Conservation (phyloP, 139 green algal species). For the Dunaliella primolecta region DNA sequence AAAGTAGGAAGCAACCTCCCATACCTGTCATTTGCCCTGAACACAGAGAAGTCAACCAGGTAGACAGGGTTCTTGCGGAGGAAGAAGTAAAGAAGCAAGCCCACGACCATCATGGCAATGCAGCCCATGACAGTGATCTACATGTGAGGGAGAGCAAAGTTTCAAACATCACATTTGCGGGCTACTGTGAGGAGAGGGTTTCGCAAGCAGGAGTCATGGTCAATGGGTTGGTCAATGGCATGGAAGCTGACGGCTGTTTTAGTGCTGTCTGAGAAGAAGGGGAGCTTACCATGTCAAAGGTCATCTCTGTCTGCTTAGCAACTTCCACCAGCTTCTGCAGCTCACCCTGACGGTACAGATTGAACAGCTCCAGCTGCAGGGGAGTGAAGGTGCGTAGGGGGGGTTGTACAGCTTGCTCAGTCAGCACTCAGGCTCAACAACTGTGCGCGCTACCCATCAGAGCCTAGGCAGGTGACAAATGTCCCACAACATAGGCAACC, state of each 20-base stretch:
- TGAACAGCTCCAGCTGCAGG: conserved; percentile 72
- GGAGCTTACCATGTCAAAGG: conserved; percentile 88
- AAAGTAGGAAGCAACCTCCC: no score
- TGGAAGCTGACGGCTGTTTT: no score
- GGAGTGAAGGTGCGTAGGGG: no score
- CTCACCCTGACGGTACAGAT: conserved; percentile 77
- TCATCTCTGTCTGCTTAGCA: conserved; percentile 77
- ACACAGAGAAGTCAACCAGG: conserved; percentile 85
- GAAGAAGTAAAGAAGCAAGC: conserved; percentile 64
- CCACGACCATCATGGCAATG: conserved; percentile 58
- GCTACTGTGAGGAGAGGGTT: no score
- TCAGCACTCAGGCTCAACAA: no score
- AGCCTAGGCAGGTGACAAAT: not conserved
- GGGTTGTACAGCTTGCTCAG: not conserved
- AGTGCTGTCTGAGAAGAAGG: no score
- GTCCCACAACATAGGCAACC: no score
- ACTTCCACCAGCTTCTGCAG: conserved; percentile 60
- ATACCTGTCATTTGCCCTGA: conserved; percentile 64
- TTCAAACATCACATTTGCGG: not conserved
- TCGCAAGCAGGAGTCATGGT: no score
- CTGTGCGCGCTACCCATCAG: no score
- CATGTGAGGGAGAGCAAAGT: not conserved
- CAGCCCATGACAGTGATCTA: conserved; percentile 72
- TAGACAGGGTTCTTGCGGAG: conserved; percentile 84
- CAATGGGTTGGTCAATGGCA: no score